A percentile compares a stretch with the other conserved stretches of the same genome.
Conservation (phyloP, 2,329 filamentous ascomycete species). For the Aspergillus quadrilineatus region DNA sequence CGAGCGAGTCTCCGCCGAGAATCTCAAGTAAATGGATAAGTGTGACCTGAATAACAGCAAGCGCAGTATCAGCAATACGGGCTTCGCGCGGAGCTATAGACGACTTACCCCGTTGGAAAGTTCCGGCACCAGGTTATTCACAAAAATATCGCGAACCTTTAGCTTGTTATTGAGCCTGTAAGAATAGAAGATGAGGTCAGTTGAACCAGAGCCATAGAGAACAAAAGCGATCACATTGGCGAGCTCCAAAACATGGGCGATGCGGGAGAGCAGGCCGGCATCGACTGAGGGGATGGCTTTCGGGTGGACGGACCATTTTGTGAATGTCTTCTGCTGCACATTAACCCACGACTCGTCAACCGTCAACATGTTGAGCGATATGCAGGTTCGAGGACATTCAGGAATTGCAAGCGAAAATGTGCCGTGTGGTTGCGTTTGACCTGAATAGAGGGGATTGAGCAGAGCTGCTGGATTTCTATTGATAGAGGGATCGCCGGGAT, state of each 20-base stretch:
- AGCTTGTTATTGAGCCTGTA: slow-evolving; percentile 93
- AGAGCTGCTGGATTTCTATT: slow-evolving; percentile 9
- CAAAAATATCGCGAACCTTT: slow-evolving; percentile 70
- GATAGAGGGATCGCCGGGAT: slow-evolving; percentile 11
- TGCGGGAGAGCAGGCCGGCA: slow-evolving; percentile 1
- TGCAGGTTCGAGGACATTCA: slow-evolving; percentile 30
- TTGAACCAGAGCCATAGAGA: not conserved
- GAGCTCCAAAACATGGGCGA: slow-evolving; percentile 1
- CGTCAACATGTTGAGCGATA: slow-evolving; percentile 43
- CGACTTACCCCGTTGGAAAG: slow-evolving; percentile 87
- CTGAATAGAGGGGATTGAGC: slow-evolving; percentile 1
- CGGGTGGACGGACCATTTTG: slow-evolving; percentile 70
- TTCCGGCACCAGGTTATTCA: slow-evolving; percentile 84
- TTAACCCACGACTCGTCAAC: slow-evolving; percentile 65
- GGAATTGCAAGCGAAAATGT: slow-evolving; percentile 19
- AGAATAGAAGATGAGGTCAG: slow-evolving; percentile 3
- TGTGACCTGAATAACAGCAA: slow-evolving; percentile 62
- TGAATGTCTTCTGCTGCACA: slow-evolving; percentile 98
- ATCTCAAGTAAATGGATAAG: slow-evolving; percentile 97
- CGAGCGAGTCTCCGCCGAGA: slow-evolving; percentile 88
- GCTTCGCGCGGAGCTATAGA: not conserved
- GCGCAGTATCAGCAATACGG: not conserved
- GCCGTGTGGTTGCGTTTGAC: not conserved
- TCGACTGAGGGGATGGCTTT: not conserved
- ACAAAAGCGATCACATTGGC: not conserved